Conservation (phyloP, 1,284 basidiomycete species). For the Mycosarcoma maydis region DNA sequence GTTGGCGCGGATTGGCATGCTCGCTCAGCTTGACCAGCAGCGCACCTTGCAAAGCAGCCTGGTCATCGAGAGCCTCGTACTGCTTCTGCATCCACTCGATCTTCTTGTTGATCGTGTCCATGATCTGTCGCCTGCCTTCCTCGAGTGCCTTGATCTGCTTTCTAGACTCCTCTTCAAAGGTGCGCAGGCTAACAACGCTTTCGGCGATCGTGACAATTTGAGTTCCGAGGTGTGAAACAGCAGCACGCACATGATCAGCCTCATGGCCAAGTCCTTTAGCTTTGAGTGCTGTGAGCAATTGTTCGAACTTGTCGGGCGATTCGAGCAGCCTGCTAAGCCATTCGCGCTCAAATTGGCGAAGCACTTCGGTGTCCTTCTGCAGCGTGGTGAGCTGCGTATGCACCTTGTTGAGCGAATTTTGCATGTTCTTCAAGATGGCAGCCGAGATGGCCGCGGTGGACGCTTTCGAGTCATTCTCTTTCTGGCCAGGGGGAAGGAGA, state of each 20-base stretch:
- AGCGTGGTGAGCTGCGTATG: background rate
- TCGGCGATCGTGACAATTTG: background rate
- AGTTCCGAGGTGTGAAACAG: background rate
- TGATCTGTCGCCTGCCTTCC: conserved; percentile 1
- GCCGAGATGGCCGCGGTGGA: background rate
- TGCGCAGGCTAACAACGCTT: background rate
- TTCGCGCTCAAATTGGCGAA: background rate
- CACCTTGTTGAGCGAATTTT: conserved; percentile 5
- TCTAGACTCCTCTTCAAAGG: background rate
- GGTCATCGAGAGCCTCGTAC: conserved; percentile 28
- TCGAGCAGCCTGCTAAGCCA: conserved; percentile 1
- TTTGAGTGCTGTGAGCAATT: conserved; percentile 8
- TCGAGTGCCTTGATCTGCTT: conserved; percentile 7
- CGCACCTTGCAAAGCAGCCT: conserved; percentile 39
- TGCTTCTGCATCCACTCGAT: conserved; percentile 8
- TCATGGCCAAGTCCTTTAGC: conserved; percentile 1
- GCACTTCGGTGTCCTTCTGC: background rate
- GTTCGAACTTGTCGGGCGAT: conserved; percentile 17
- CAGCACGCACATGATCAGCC: background rate
- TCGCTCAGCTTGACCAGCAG: conserved; percentile 34
- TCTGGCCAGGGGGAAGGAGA: too few relatives aligned
- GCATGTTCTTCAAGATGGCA: background rate
- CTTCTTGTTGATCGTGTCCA: background rate
- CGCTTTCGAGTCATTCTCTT: background rate
- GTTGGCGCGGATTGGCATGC: conserved; percentile 35